Evolutionary conservation across 768 basidiomycete species (phyloP), one percentile per base, ranked within the genome.

Genomic region (Candolleomyces eurysporus): DNA sequence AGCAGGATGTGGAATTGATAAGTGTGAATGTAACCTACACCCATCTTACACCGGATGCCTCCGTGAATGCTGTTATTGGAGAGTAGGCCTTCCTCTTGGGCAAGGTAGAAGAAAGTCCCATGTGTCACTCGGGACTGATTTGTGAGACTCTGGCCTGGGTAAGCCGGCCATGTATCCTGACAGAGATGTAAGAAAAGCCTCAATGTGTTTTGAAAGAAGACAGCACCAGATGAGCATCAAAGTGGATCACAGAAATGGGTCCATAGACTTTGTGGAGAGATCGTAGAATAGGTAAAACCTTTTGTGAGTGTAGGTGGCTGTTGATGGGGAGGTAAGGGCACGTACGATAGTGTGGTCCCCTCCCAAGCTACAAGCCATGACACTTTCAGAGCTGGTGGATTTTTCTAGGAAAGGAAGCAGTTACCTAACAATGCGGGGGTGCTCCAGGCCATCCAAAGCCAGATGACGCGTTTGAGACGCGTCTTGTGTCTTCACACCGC

Each of bases 321-420:
- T 65, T 11, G 1, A 83, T 80, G 39, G 67, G 76, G 52, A 9
- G 78, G 39, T 39, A 46, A 1, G 52, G 22, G 48, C 17, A 66
- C 75, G 63, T 50, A 89, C 92, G 64, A 94, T 90, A 14, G 92
- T 92, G 71, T 95, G 94, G 68, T 95, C 94, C 6, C 94, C 94
- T 26, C 94, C 94, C 31, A 92, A 78, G 74, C 89, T 89, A 59
- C 0, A 43, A 30, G 30, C 42, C 17, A 62, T 36, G 21, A 56
- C 32, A 31, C 61, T n/a, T 36, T 36, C 36, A 62, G 59, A 39
- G 42, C 49, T n/a, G 11, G 49, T 48, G 16, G 22, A 60, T 9
- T 40, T 13, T 5, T 14, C 52, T 26, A 56, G 45, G 54, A 63
- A 56, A 17, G 60, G 43, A 43, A 52, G n/a, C 45, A 49, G 68